phyloP scores from a whole-genome alignment of 2,329 filamentous ascomycete genomes.

The Colletotrichum tamarilloi region DNA sequence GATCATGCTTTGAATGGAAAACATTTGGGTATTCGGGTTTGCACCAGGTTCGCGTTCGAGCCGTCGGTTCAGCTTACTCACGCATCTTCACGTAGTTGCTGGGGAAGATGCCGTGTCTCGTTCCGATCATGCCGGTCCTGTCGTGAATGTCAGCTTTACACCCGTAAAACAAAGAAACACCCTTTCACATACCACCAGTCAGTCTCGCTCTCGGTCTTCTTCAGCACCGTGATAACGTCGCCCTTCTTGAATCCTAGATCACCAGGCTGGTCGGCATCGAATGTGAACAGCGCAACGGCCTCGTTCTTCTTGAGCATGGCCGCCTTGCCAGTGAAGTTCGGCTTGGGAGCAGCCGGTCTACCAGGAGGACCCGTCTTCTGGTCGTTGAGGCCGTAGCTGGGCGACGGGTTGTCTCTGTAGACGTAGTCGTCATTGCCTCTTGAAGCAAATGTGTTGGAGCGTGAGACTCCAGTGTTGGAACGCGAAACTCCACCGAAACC shows the following conservation, averaged over 20 bases:
- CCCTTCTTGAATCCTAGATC: conserved; percentile 92
- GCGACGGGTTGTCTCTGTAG: conserved; percentile 58
- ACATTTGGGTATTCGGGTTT: conserved; percentile 18
- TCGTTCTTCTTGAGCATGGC: conserved; percentile 75
- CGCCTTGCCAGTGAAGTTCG: conserved; percentile 76
- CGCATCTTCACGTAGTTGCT: conserved; percentile 80
- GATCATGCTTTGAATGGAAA: not conserved
- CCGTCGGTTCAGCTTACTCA: conserved; percentile 50
- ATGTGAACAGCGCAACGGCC: conserved; percentile 91
- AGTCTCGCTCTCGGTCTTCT: conserved; percentile 92
- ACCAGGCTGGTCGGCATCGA: conserved; percentile 92
- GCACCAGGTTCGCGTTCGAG: conserved; percentile 2
- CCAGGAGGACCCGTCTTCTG: conserved; percentile 69
- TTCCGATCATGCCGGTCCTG: conserved; percentile 89
- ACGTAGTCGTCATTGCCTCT: conserved; percentile 61
- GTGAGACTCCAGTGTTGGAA: conserved; percentile 61
- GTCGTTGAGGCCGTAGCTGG: conserved; percentile 41
- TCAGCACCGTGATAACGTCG: conserved; percentile 92
- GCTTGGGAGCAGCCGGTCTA: conserved; percentile 89
- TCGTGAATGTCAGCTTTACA: not conserved
- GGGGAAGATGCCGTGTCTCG: conserved; percentile 90
- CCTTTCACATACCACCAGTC: conserved; percentile 87
- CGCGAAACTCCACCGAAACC: conserved; percentile 49
- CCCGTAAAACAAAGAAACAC: not conserved
- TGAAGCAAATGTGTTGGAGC: conserved; percentile 64